Evolutionary conservation across 2,329 filamentous ascomycete genomes (phyloP), one percentile per base, ranked within the genome.

Genomic region (Claviceps africana): DNA sequence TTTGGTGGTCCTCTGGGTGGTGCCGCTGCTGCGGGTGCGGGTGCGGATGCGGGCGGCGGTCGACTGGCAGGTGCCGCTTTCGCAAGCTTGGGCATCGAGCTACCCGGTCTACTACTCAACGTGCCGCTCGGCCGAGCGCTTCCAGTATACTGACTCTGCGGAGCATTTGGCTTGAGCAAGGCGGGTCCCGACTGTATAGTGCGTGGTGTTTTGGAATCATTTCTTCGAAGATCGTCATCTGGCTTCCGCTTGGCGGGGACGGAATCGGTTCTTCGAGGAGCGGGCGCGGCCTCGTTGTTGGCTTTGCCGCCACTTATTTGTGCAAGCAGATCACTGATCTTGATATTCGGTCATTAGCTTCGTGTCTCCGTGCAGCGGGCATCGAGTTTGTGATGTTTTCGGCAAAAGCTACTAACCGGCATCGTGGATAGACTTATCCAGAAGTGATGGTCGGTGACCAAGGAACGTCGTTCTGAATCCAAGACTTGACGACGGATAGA

Each of bases 271-370:
- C 62, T 61, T 21, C 56, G 54, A 17, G 63, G 54, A 35, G 63
- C 60, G 8, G 67, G 59, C 17, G 67, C 58, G 44, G 68, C 53
- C 48, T 60, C 59, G 45, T 62, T 59, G 15, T 72, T 59, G 59
- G 71, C 66, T 62, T 74, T 71, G 56, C 73, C 72, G 61, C 79
- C 80, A 57, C 71, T 77, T 57, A 84, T 83, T 62, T 79, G 76
- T 57, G 78, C 80, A 35, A 67, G 58, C 48, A 67, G 60, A 54
- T 67, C 65, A 56, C 65, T 63, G 50, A 67, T 67, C 65, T 67
- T 39, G 37, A 33, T 28, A 25, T 19, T 8, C 2, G 4, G 22
- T 45, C 31, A 11, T 28, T 45, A 21, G 21, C 9, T 28, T 45
- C 21, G 17, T 30, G 22, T 37, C 21, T 25, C 31, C 10, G 11